These are phyloP conservation scores for Amorphotheca resinae DNA, from an alignment of 495 filamentous ascomycete genomes.

Conservation along the genomic window DNA sequence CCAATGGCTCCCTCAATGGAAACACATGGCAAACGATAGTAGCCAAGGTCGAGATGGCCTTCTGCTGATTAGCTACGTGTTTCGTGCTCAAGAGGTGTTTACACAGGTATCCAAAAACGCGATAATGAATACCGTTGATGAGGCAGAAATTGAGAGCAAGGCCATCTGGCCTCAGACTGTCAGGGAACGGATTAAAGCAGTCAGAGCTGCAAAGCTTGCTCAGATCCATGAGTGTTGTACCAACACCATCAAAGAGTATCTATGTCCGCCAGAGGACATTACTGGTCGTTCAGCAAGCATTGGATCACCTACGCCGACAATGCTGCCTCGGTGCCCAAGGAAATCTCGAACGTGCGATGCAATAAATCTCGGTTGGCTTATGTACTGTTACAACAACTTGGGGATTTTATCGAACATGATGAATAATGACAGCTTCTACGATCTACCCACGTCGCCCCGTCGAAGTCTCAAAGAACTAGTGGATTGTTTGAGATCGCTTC, in stretches of 20 bases:
- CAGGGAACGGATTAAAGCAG: constrained; percentile 24
- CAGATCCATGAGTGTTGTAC: constrained; percentile 24
- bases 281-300: constrained; percentile 5
- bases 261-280: constrained; percentile 14
- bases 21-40: constrained; percentile 16
- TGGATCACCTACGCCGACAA: constrained; percentile 14
- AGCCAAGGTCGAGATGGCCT: constrained; percentile 21
- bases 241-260: constrained; percentile 21
- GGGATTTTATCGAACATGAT: constrained; percentile 20
- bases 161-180: constrained; percentile 23
- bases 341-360: constrained; percentile 28
- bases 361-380: constrained; percentile 30
- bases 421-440: constrained; percentile 13
- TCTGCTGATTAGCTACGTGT: constrained; percentile 29
- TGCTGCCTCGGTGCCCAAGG: constrained; percentile 24
- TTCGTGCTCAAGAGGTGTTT: constrained; percentile 27
- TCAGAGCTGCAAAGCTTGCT: constrained; percentile 25
- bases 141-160: constrained; percentile 17
- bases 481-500: constrained; percentile 22
- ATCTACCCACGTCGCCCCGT: constrained; percentile 3
- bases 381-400: constrained; percentile 28
- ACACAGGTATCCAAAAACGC: constrained; percentile 25
- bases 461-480: constrained; percentile 24
- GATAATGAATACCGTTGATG: constrained; percentile 24
- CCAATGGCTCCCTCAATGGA: constrained; percentile 31